A percentile compares a stretch with the other conserved stretches of the same genome.
These are phyloP conservation scores for Cochlearia excelsa DNA, from an alignment of 345 rosid genomes.

Conservation along the genomic window DNA sequence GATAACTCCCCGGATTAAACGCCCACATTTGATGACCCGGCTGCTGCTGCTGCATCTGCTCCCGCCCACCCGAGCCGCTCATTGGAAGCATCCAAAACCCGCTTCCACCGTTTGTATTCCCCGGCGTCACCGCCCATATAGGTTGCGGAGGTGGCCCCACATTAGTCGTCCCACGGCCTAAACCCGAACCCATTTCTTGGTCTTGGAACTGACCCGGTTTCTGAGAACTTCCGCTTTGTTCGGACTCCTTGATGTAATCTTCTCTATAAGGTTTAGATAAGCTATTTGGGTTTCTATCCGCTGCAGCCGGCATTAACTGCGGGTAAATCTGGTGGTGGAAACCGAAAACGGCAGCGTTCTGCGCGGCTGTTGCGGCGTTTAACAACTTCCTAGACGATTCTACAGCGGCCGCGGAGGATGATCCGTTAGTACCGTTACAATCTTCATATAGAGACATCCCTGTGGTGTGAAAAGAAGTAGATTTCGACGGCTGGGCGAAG, in stretches of 20 bases:
- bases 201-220: slow-evolving; percentile 42
- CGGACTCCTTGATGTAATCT: slow-evolving; percentile 64
- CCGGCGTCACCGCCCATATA: slow-evolving; percentile 80
- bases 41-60: slow-evolving; percentile 42
- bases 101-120: slow-evolving; percentile 58
- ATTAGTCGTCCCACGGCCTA: slow-evolving; percentile 39
- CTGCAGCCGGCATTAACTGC: slow-evolving; percentile 38
- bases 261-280: slow-evolving; percentile 52
- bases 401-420: slow-evolving; percentile 9
- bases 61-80: slow-evolving; percentile 40
- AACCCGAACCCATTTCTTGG: slow-evolving; percentile 38
- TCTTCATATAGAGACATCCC: slow-evolving; percentile 46
- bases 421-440: slow-evolving; percentile 30
- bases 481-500: slow-evolving; percentile 54
- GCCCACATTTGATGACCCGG: slow-evolving; percentile 64
- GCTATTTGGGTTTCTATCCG: slow-evolving; percentile 40
- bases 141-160: slow-evolving; percentile 41
- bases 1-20: slow-evolving; percentile 49
- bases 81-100: slow-evolving; percentile 85
- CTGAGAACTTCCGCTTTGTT: slow-evolving; percentile 46
- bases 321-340: slow-evolving; percentile 63
- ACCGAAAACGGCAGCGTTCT: slow-evolving; percentile 44
- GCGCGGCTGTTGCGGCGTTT: slow-evolving; percentile 31
- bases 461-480: slow-evolving; percentile 57
- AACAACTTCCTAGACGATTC: slow-evolving; percentile 37